Percentiles rank a stretch among this genome's conserved stretches.
Evolutionary conservation across 2,329 filamentous ascomycete genomes (phyloP).

Genomic region (Lecanosticta acicola): DNA sequence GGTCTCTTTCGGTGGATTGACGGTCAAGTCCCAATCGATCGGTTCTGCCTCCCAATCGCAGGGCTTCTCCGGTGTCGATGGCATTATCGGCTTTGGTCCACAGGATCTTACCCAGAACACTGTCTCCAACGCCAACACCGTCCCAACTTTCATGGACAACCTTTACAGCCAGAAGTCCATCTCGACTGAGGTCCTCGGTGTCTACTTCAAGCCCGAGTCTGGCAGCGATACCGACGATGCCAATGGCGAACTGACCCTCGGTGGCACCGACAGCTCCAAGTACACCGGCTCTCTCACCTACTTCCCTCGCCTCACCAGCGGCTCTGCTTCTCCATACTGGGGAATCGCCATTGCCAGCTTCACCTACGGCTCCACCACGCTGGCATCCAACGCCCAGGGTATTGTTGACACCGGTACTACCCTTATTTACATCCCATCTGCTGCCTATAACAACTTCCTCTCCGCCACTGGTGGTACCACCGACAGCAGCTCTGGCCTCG

Average conservation of each 20-base stretch:
- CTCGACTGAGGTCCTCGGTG: conserved; percentile 18
- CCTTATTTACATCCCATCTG: conserved; percentile 37
- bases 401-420: conserved; percentile 41
- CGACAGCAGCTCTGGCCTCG: conserved; percentile 20
- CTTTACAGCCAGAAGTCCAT: conserved; percentile 17
- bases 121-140: conserved; percentile 18
- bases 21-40: conserved; percentile 13
- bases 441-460: conserved; percentile 23
- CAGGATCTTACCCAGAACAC: conserved; percentile 16
- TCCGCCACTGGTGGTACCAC: conserved; percentile 16
- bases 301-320: conserved; percentile 46
- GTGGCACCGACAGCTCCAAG: conserved; percentile 47
- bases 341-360: conserved; percentile 17
- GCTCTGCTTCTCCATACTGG: conserved; percentile 49
- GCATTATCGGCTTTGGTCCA: conserved; percentile 20
- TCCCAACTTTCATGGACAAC: conserved; percentile 22
- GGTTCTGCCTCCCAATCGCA: conserved; percentile 11
- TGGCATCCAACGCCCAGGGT: conserved; percentile 30
- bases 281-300: conserved; percentile 56
- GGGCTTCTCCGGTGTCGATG: conserved; percentile 17
- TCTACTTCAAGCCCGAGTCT: conserved; percentile 19
- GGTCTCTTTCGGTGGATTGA: conserved; percentile 16
- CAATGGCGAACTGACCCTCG: conserved; percentile 20
- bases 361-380: conserved; percentile 15
- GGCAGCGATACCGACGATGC: conserved; percentile 16